Evolutionary conservation across 495 filamentous ascomycete species (phyloP), one percentile per base, ranked within the genome.

Genomic region (Bacidia rubella): DNA sequence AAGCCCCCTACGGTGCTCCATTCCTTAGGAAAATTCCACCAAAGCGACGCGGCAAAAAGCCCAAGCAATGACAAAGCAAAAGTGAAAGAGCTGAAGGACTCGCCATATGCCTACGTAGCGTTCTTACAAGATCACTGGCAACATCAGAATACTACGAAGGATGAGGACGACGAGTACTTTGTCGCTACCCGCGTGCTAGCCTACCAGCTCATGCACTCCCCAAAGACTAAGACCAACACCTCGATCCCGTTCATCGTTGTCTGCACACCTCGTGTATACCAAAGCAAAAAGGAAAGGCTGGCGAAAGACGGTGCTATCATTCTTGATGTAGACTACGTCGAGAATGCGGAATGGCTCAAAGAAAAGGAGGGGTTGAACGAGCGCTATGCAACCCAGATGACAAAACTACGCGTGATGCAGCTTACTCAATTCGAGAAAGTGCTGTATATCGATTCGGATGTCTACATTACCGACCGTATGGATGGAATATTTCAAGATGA

Each of bases 151-250:
- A 15, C 35, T 3, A 19, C 49, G 0, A 25, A 45, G 11, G 51
- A 57, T 26, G 44, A 53, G 3, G 65, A 68, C 9, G 66, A 74
- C 47, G 54, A 55, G 22, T 74, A 75, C 59, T 68, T 67, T 51
- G 54, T 59, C 52, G 63, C 63, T 11, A 63, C 68, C 3, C 65
- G 70, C 12, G 54, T 70, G 12, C 59, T 74, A 15, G 61, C 65
- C 39, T 73, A 72, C 58, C 71, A 74, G 57, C 62, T 76, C 26
- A 60, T 73, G 2, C 70, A 74, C 50, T 64, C 62, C 50, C 57
- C 62, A 3, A 53, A 57, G n/a, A 67, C 68, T 9, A 60, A 62
- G 43, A 65, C 56, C 7, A 55, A 55, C 12, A 29, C 26, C 10
- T 41, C 47, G 22, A 61, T 66, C 43, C 61, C 64, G 2, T 65